A percentile compares a stretch with the other conserved stretches of the same genome.
Conservation (phyloP, 192 early-diverging fungal genomes). For the Chytriomyces confervae region DNA sequence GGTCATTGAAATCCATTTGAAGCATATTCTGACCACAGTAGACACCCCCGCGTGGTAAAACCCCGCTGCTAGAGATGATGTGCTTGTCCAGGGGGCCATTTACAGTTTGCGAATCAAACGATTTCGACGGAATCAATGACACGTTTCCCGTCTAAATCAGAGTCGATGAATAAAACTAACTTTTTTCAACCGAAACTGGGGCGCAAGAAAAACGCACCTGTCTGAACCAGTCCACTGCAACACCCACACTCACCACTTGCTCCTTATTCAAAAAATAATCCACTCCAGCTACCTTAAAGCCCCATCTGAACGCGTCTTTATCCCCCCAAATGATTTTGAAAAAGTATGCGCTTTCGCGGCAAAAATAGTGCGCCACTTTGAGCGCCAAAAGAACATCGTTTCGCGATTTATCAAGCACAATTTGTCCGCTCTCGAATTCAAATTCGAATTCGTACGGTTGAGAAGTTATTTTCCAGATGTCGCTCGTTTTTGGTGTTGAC, state of each 20-base stretch:
- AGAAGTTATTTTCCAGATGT: constrained; percentile 19
- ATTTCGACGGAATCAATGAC: too few relatives aligned
- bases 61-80: too few relatives aligned
- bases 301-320: constrained; percentile 48
- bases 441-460: constrained; percentile 20
- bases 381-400: constrained; percentile 11
- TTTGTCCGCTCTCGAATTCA: constrained; percentile 29
- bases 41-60: background rate
- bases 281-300: constrained; percentile 22
- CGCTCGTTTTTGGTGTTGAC: background rate
- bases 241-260: constrained; percentile 16
- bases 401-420: constrained; percentile 26
- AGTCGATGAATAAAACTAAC: too few relatives aligned
- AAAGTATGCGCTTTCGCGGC: constrained; percentile 16
- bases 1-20: constrained; percentile 2
- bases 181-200: too few relatives aligned
- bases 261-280: constrained; percentile 22
- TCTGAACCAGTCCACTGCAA: background rate
- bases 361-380: constrained; percentile 15
- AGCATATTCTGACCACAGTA: constrained; percentile 34
- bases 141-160: too few relatives aligned
- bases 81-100: constrained; percentile 13
- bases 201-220: too few relatives aligned
- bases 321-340: constrained; percentile 35
- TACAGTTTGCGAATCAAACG: background rate